phyloP scores from a whole-genome alignment of 2,329 filamentous ascomycete genomes.

The Hymenoscyphus albidus region DNA sequence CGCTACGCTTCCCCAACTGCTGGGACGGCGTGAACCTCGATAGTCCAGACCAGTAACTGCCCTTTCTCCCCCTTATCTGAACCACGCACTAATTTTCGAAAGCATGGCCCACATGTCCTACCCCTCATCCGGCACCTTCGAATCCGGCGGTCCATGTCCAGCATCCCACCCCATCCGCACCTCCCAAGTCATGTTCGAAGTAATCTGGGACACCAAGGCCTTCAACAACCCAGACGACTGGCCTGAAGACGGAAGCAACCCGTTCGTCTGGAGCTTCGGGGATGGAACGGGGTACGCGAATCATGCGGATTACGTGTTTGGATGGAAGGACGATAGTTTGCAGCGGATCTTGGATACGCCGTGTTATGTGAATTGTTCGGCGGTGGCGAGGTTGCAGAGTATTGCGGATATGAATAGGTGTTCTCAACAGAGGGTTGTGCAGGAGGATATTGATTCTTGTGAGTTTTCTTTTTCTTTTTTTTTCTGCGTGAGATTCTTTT shows the following conservation, averaged over 20 bases:
- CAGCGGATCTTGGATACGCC: conserved; percentile 46
- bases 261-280: conserved; percentile 42
- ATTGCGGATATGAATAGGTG: conserved; percentile 46
- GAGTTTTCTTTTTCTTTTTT: conserved; percentile 27
- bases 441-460: conserved; percentile 50
- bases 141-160: conserved; percentile 21
- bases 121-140: conserved; percentile 19
- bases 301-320: conserved; percentile 51
- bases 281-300: conserved; percentile 46
- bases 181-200: conserved; percentile 38
- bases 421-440: conserved; percentile 43
- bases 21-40: conserved; percentile 29
- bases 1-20: conserved; percentile 33
- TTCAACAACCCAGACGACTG: conserved; percentile 42
- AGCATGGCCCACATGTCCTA: conserved; percentile 22
- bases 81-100: not conserved
- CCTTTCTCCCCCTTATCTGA: not conserved
- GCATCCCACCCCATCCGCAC: conserved; percentile 18
- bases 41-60: conserved; percentile 18
- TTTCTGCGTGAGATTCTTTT: too few relatives aligned
- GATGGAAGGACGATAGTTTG: conserved; percentile 47
- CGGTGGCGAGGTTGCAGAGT: conserved; percentile 41
- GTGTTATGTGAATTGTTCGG: conserved; percentile 45
- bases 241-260: conserved; percentile 42
- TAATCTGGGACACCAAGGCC: conserved; percentile 44